Conservation (phyloP, 208 protist species). For the Trypanosoma conorhini region DNA sequence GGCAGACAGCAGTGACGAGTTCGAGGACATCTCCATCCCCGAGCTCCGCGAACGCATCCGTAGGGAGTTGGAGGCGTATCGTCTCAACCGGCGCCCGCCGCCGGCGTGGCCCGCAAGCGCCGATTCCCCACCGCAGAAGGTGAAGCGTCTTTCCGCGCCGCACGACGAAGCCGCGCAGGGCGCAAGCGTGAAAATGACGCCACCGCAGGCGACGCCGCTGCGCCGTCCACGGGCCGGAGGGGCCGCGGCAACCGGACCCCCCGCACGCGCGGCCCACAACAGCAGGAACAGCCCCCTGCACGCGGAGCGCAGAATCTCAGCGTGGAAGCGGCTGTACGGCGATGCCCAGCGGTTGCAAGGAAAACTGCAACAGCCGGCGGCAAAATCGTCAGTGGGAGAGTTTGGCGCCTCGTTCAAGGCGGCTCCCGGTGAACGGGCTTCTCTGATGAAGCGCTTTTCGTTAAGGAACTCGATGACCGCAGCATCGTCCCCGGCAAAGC, state of each 20-base stretch:
- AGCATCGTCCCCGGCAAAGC: too few species aligned
- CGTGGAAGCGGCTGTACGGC: constrained; percentile 8
- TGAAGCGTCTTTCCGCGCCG: background rate
- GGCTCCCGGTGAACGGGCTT: background rate
- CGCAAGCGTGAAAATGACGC: too few species aligned
- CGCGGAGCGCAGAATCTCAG: background rate
- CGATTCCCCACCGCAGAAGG: background rate
- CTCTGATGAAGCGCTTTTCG: background rate
- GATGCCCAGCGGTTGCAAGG: constrained; percentile 5
- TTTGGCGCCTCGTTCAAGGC: background rate
- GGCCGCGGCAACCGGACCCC: background rate
- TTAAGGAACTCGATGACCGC: background rate
- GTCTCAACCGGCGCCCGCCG: constrained; percentile 23
- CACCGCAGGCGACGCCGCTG: too few species aligned
- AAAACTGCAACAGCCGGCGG: background rate
- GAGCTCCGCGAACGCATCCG: constrained; percentile 61
- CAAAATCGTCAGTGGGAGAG: background rate
- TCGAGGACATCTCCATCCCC: constrained; percentile 45
- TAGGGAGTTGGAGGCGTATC: constrained; percentile 71
- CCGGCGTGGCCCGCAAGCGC: background rate
- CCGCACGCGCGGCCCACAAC: background rate
- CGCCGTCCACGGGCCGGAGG: background rate
- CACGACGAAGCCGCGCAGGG: background rate
- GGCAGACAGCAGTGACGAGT: constrained; percentile 41
- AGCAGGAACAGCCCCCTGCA: background rate